Base-by-base conservation (phyloP, 495 filamentous ascomycete species). In the Aspergillus avenaceus region DNA sequence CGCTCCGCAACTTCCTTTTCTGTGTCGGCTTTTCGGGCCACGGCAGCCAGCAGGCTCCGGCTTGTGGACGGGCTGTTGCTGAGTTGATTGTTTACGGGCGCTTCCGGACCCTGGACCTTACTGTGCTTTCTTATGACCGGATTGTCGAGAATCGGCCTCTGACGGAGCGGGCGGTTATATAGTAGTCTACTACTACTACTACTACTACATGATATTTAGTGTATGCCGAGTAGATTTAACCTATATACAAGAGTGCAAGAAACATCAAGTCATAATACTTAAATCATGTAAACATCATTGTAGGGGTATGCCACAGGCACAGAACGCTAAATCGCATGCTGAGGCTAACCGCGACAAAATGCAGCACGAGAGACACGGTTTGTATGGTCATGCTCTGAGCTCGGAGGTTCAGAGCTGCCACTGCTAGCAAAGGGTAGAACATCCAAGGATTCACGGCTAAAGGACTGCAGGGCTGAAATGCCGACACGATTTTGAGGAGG, bases 401-500 rank as follows among this genome's bases (percentile, higher is more conserved):
- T 8, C 59, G 54, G 8, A 79, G 54, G 36, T 84, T 81, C 4
- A 86, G 47, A 0, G 75, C 74, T 16, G 85, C 84, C 5, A 86
- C 53, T 13, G 70, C 60, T 5, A 88, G 62, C 14, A 89, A 62
- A 25, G 84, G 79, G 55, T 85, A 88, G 24, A 74, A 67, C 22
- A 86, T 62, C 71, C 71, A 79, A 4, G 81, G 70, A 38, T 77
- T 80, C 9, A 77, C 73, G 1, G 79, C 78, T n/a, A 79, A 64
- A 0, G 86, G 86, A 12, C 71, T 71, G 63, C 86, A 90, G 5
- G 81, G 77, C 46, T 75, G 66, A 9, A 76, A 75, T 1, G 82
- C 56, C 2, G 78, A 77, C 16, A 71, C 61, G 0, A 82, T 54
- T 55, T 89, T 88, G 18, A 73, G 28, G 7, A 83, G 61, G 53